A percentile compares a stretch with the other conserved stretches of the same genome.
These are phyloP conservation scores for Claviceps sorghi DNA, from an alignment of 2,329 filamentous ascomycete genomes.

Conservation along the genomic window DNA sequence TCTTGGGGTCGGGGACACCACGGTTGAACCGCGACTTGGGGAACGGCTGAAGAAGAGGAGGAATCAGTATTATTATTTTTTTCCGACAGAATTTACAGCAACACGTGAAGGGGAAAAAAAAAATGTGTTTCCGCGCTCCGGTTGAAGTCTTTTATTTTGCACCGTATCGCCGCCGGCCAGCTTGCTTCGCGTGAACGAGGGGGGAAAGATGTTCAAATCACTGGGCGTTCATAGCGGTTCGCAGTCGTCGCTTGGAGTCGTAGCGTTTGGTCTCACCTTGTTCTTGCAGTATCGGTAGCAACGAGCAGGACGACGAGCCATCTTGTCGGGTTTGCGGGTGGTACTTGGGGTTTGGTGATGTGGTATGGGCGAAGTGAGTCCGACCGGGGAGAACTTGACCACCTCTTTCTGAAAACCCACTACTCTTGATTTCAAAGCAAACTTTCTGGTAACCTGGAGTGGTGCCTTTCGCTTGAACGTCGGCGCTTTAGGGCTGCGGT, in stretches of 20 bases:
- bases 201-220: background rate
- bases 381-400: conserved; percentile 14
- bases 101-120: background rate
- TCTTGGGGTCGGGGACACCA: conserved; percentile 77
- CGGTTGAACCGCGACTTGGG: conserved; percentile 99
- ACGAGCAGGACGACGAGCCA: conserved; percentile 98
- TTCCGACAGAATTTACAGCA: background rate
- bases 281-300: conserved; percentile 99
- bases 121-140: background rate
- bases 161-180: background rate
- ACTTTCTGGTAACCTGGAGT: conserved; percentile 15
- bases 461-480: conserved; percentile 21
- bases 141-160: background rate
- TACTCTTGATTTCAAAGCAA: conserved; percentile 45
- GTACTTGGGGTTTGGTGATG: conserved; percentile 19
- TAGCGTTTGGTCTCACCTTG: conserved; percentile 56
- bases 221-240: background rate
- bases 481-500: conserved; percentile 26
- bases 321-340: conserved; percentile 54
- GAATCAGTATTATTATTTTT: conserved; percentile 1
- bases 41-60: conserved; percentile 52
- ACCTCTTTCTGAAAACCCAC: conserved; percentile 17
- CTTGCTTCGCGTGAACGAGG: background rate
- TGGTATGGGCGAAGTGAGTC: conserved; percentile 20
- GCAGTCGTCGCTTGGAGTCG: conserved; percentile 3